Evolutionary conservation across 2,329 filamentous ascomycete species (phyloP), one percentile per base, ranked within the genome.

Genomic region (Thielaviopsis populi): DNA sequence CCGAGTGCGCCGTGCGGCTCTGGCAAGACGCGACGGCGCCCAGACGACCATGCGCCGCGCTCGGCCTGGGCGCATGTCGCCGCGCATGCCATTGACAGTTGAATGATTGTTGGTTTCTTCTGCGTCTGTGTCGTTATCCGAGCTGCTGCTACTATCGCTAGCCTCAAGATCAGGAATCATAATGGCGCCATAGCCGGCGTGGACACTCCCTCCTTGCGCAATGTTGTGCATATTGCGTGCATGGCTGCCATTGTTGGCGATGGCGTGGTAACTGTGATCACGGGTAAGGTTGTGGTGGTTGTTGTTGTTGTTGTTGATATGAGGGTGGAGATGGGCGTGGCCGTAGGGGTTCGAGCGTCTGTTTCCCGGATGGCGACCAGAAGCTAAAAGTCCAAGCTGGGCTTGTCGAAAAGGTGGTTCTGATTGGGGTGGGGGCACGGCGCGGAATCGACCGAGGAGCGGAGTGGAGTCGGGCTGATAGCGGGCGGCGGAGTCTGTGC

Each of bases 401-500:
- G 65, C 61, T 30, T 59, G 65, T 24, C 62, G 48, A 24, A 66
- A 66, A 17, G 62, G 65, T 17, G 58, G 50, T 46, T 64, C 50
- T 41, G 50, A 24, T 3, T 46, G 46, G 37, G 74, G 74, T 30
- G 76, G 74, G 7, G 81, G 82, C 19, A 86, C 82, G 66, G 83
- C 84, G 67, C 83, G 82, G 73, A 84, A 87, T 46, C 84, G 81
- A 67, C 84, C 84, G 1, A 86, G 79, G 8, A 86, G 74, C 27
- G 84, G 83, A 19, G 83, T 81, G 50, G 81, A 75, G 69, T 85
- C 80, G 68, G 75, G 76, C 65, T 77, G 77, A 66, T 74, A 72
- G 61, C 77, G 77, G 66, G 76, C 74, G 69, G 76, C 78, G 67
- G 82, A 79, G 74, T 86, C 84, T 70, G 75, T 79, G 72, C 83